Percentiles rank a stretch among this genome's conserved stretches.
phyloP scores from a whole-genome alignment of 1,284 basidiomycete species.

The Ganoderma leucocontextum region DNA sequence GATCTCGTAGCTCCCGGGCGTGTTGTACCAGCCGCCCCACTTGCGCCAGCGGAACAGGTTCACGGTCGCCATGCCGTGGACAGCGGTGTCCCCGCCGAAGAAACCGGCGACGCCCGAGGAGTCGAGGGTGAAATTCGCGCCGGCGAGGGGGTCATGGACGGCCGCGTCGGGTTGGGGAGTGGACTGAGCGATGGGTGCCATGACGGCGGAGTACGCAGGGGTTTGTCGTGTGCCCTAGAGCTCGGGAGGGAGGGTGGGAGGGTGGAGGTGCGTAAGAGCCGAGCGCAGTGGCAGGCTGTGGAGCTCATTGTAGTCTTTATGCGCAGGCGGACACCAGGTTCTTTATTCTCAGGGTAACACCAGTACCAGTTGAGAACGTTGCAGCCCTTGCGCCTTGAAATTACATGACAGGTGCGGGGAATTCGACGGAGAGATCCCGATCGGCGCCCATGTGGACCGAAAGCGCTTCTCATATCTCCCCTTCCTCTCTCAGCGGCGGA shows the following conservation, averaged over 20 bases:
- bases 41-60: slow-evolving; percentile 27
- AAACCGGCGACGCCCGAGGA: slow-evolving; percentile 34
- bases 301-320: neutral
- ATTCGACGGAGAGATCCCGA: neutral
- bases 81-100: slow-evolving; percentile 33
- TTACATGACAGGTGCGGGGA: neutral
- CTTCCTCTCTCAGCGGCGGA: neutral
- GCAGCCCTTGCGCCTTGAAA: neutral
- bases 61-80: slow-evolving; percentile 32
- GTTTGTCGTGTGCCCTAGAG: neutral
- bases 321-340: neutral
- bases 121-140: slow-evolving; percentile 28
- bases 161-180: neutral
- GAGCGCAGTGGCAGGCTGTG: neutral
- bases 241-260: neutral
- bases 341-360: neutral
- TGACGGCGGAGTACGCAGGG: neutral
- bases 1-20: slow-evolving; percentile 31
- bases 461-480: neutral
- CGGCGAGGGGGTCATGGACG: slow-evolving; percentile 16
- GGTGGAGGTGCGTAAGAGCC: neutral
- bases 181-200: slow-evolving; percentile 7
- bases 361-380: neutral
- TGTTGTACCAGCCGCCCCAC: slow-evolving; percentile 33
- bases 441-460: neutral